Base-by-base conservation (phyloP, 176 grass and related monocot genomes). In the Carex littledalei region DNA sequence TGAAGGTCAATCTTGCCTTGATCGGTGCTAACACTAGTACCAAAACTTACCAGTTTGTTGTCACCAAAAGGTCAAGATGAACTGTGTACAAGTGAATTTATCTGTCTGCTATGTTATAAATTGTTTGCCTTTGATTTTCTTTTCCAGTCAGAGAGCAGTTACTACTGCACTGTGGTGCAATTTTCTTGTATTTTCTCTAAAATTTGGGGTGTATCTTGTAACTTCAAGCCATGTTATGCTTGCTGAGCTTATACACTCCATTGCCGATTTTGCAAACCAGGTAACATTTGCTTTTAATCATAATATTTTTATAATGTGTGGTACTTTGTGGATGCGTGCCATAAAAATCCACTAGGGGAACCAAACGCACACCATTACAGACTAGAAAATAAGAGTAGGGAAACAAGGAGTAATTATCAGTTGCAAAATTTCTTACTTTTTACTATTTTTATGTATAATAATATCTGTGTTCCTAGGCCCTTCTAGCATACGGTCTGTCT, bases 171-270 rank as follows among this genome's bases (percentile, higher is more conserved):
- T 99, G 57, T 95, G 93, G 90, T 95, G 96, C 78, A 99, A 99
- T 88, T 99, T 99, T 87, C 97, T 99, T 7, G 97, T 99, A 84
- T 96, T 99, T 85, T 95, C 91, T 29, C 88, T 99, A 4, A 99
- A 99, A 85, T 95, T 95, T 83, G 93, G 97, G 39, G 93, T 96
- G 67, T 99, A 94, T 91, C 83, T 99, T 81, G n/a, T 88, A 49
- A 99, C 97, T 87, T 95, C 97, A 57, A 99, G 97, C 87, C 97
- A 99, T 92, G 93, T 99, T 91, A 99, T 96, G 93, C 88, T 99
- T 80, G 93, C 97, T 84, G 97, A 99, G 75, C 90, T 99, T 24
- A 85, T 99, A 37, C 97, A 95, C 72, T 99, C 93, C 3, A 7
- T 88, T 88, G 88, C 97, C 15, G 97, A 99, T 80, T 95, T 99